Evolutionary conservation across 2,329 filamentous ascomycete species (phyloP).

Genomic region (Scedosporium apiospermum): DNA sequence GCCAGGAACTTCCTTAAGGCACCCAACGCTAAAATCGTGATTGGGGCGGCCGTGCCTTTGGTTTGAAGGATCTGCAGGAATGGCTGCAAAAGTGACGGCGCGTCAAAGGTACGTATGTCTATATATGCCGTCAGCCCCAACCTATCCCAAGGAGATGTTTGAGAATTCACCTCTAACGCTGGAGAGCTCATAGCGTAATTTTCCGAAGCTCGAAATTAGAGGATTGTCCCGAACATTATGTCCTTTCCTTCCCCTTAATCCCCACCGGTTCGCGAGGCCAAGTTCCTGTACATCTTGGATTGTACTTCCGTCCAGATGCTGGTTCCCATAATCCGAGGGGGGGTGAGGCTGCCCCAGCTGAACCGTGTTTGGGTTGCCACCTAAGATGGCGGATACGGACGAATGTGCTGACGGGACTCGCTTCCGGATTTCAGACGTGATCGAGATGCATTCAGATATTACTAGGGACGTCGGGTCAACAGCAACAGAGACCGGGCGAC

Average conservation of each 20-base stretch:
- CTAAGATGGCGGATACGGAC: conserved; percentile 90
- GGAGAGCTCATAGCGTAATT: conserved; percentile 78
- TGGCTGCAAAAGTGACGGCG: conserved; percentile 78
- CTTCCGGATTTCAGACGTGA: conserved; percentile 97
- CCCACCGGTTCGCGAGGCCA: conserved; percentile 76
- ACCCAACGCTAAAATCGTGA: conserved; percentile 87
- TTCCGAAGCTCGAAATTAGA: conserved; percentile 88
- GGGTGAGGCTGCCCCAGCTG: conserved; percentile 39
- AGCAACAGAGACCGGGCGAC: conserved; percentile 62
- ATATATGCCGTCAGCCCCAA: conserved; percentile 12
- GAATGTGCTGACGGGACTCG: conserved; percentile 93
- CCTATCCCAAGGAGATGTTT: too few species aligned
- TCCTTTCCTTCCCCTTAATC: conserved; percentile 84
- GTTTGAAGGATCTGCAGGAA: conserved; percentile 96
- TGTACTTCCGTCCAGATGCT: not conserved
- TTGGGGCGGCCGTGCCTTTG: conserved; percentile 89
- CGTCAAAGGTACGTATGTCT: conserved; percentile 86
- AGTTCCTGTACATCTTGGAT: conserved; percentile 40
- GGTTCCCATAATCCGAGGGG: not conserved
- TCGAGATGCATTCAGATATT: conserved; percentile 96
- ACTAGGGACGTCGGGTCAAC: conserved; percentile 88
- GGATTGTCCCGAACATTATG: conserved; percentile 98
- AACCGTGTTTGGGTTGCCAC: conserved; percentile 56
- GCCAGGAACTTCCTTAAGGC: conserved; percentile 94
- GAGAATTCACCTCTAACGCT: conserved; percentile 59